Evolutionary conservation across 2,329 filamentous ascomycete genomes (phyloP).

Genomic region (Zasmidium cellare): DNA sequence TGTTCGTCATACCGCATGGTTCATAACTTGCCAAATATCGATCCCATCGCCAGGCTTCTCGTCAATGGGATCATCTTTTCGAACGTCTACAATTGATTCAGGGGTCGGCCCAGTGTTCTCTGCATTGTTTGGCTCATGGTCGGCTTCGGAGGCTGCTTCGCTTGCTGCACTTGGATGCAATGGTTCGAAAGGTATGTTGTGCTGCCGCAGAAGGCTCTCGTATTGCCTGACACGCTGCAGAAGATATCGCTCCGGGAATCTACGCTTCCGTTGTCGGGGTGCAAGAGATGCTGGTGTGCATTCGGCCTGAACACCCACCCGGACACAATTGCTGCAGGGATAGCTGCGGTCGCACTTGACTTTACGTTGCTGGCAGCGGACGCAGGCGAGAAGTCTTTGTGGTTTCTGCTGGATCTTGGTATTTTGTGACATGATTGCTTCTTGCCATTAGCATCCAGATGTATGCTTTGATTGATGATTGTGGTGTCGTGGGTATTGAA

Average conservation of each 20-base stretch:
- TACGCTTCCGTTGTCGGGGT: conserved; percentile 63
- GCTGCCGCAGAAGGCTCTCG: conserved; percentile 63
- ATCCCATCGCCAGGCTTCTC: not conserved
- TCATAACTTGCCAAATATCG: not conserved
- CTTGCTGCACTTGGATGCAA: conserved; percentile 45
- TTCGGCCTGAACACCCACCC: not conserved
- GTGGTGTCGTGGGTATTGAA: no score
- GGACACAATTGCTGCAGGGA: conserved; percentile 67
- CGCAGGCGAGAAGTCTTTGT: conserved; percentile 57
- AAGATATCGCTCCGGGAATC: conserved; percentile 64
- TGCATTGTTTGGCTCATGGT: not conserved
- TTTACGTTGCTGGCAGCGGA: conserved; percentile 75
- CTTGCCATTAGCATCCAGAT: no score
- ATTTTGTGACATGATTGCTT: not conserved
- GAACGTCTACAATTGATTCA: not conserved
- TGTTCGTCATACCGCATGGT: not conserved
- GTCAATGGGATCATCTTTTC: not conserved
- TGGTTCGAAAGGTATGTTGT: conserved; percentile 69
- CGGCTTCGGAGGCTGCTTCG: conserved; percentile 3
- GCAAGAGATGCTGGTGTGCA: conserved; percentile 31
- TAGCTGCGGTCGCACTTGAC: conserved; percentile 68
- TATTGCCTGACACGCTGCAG: conserved; percentile 69
- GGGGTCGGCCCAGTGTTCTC: not conserved
- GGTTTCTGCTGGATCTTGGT: conserved; percentile 9
- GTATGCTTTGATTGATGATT: no score